These are phyloP conservation scores for Penicillium nucicola DNA, from an alignment of 495 filamentous ascomycete species.

Conservation along the genomic window DNA sequence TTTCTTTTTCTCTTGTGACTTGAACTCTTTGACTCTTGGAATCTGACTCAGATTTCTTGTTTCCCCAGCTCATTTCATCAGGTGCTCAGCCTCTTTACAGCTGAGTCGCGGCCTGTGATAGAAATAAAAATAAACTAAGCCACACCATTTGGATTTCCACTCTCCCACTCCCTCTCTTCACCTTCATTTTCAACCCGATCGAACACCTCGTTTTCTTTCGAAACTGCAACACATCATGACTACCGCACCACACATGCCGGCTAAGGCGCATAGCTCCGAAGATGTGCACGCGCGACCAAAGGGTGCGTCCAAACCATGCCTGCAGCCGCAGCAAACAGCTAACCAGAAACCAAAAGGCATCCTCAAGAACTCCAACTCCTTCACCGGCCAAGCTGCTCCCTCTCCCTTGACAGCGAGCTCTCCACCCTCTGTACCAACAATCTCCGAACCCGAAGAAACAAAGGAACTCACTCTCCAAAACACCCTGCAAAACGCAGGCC, in stretches of 20 bases:
- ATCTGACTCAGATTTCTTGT: slow-evolving; percentile 4
- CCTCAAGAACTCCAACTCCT: slow-evolving; percentile 77
- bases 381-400: slow-evolving; percentile 2
- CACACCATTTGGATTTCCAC: not conserved
- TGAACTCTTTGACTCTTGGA: not conserved
- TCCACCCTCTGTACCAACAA: slow-evolving; percentile 24
- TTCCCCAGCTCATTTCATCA: not conserved
- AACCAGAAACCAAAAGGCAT: slow-evolving; percentile 68
- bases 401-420: slow-evolving; percentile 12
- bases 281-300: slow-evolving; percentile 64
- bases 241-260: slow-evolving; percentile 29
- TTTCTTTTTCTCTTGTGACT: not conserved
- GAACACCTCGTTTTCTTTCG: not conserved
- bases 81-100: slow-evolving; percentile 7
- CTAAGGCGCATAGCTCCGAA: slow-evolving; percentile 36
- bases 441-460: slow-evolving; percentile 40
- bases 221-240: slow-evolving; percentile 23
- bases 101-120: slow-evolving; percentile 6
- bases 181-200: slow-evolving; percentile 22
- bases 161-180: slow-evolving; percentile 1
- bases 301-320: slow-evolving; percentile 47
- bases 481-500: slow-evolving; percentile 90
- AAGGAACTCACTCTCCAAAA: slow-evolving; percentile 91
- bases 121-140: slow-evolving; percentile 5
- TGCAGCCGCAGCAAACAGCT: not conserved